Conservation (phyloP, 108 stramenopile species). For the Pseudonitzschia delicatissima region DNA sequence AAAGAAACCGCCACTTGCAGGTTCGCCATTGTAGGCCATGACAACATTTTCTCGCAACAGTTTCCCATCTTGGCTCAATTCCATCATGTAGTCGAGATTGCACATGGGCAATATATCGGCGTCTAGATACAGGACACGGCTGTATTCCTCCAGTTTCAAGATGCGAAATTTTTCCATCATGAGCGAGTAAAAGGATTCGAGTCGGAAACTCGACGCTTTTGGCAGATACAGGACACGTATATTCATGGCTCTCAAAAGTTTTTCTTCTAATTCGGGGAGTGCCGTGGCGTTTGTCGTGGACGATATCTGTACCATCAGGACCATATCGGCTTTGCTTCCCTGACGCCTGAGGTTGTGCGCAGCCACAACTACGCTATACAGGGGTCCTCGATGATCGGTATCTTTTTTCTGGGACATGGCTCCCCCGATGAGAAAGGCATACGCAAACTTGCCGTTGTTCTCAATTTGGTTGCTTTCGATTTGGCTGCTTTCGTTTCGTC, state of each 20-base stretch:
- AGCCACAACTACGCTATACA: slow-evolving; percentile 23
- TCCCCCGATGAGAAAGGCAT: slow-evolving; percentile 44
- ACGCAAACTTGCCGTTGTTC: slow-evolving; percentile 23
- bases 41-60: slow-evolving; percentile 40
- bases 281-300: slow-evolving; percentile 9
- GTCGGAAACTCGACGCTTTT: slow-evolving; percentile 8
- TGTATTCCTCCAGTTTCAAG: slow-evolving; percentile 47
- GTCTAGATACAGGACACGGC: slow-evolving; percentile 52
- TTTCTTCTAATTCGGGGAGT: slow-evolving; percentile 24
- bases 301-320: slow-evolving; percentile 32
- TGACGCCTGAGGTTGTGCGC: slow-evolving; percentile 17
- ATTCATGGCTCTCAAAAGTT: slow-evolving; percentile 17
- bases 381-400: slow-evolving; percentile 11
- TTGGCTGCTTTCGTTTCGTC: no score
- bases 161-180: slow-evolving; percentile 55
- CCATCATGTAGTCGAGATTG: slow-evolving; percentile 49
- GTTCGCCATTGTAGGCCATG: slow-evolving; percentile 31
- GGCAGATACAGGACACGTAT: slow-evolving; percentile 34
- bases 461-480: not conserved
- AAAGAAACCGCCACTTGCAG: slow-evolving; percentile 52
- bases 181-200: slow-evolving; percentile 26
- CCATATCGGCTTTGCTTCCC: slow-evolving; percentile 36
- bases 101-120: slow-evolving; percentile 47
- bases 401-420: slow-evolving; percentile 7
- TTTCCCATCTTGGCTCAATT: slow-evolving; percentile 10